Evolutionary conservation across 495 filamentous ascomycete genomes (phyloP).

Genomic region (Apodospora peruviana): DNA sequence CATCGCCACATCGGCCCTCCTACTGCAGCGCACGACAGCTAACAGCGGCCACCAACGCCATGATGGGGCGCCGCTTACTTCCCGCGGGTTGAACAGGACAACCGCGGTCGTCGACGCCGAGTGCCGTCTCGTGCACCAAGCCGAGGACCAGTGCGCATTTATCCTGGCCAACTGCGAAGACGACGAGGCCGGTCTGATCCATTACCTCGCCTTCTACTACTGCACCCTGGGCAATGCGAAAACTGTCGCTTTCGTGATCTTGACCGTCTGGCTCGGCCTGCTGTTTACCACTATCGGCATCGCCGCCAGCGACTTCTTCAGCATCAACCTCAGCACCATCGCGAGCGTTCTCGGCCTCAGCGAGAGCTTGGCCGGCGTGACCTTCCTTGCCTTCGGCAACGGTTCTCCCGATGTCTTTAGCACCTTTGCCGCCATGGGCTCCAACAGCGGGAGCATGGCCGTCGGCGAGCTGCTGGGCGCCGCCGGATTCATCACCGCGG

Average conservation of each 20-base stretch:
- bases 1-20: conserved; percentile 28
- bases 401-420: conserved; percentile 99
- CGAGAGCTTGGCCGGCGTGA: conserved; percentile 94
- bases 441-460: conserved; percentile 90
- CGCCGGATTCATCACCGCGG: conserved; percentile 91
- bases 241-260: conserved; percentile 67
- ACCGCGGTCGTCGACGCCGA: conserved; percentile 32
- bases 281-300: conserved; percentile 98
- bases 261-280: conserved; percentile 79
- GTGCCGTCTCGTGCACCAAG: conserved; percentile 76
- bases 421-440: conserved; percentile 96
- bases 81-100: not conserved
- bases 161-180: conserved; percentile 75
- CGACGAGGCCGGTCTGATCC: conserved; percentile 83
- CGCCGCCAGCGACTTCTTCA: conserved; percentile 96
- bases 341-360: conserved; percentile 83
- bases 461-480: conserved; percentile 95
- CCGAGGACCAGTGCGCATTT: conserved; percentile 79
- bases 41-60: not conserved
- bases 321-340: conserved; percentile 91
- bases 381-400: conserved; percentile 95
- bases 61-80: not conserved
- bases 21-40: conserved; percentile 9
- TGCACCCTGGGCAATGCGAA: conserved; percentile 67
- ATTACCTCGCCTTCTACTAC: conserved; percentile 90